These are phyloP conservation scores for Arthrobotrys megalospora DNA, from an alignment of 2,329 filamentous ascomycete genomes.

Conservation along the genomic window DNA sequence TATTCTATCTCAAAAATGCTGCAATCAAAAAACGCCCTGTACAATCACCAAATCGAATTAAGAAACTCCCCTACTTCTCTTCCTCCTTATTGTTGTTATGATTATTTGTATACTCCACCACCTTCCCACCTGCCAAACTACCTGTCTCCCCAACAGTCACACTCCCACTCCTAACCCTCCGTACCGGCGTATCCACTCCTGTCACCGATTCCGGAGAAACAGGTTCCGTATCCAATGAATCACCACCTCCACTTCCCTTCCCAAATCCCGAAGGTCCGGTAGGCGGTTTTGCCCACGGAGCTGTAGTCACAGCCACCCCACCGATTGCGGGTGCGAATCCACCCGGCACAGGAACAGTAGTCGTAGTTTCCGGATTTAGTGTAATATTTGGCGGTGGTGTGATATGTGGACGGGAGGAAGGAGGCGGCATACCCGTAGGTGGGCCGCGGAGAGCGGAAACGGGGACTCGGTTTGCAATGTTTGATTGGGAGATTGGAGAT, in stretches of 20 bases:
- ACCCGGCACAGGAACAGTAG: constrained; percentile 47
- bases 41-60: neutral
- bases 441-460: constrained; percentile 44
- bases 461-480: constrained; percentile 36
- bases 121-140: constrained; percentile 56
- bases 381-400: constrained; percentile 41
- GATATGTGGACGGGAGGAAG: constrained; percentile 28
- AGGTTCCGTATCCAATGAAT: constrained; percentile 28
- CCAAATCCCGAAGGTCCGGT: constrained; percentile 57
- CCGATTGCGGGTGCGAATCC: constrained; percentile 57
- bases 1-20: constrained; percentile 12
- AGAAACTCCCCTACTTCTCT: constrained; percentile 20
- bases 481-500: constrained; percentile 42
- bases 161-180: constrained; percentile 54
- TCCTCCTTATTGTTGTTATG: constrained; percentile 35
- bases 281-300: constrained; percentile 57
- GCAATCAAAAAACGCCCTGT: constrained; percentile 22
- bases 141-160: constrained; percentile 56
- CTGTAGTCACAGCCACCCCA: constrained; percentile 57
- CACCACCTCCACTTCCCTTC: constrained; percentile 52
- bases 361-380: constrained; percentile 53
- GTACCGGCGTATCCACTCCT: constrained; percentile 32
- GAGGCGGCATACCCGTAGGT: constrained; percentile 30
- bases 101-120: constrained; percentile 56
- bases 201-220: constrained; percentile 28